These are phyloP conservation scores for Pichia occidentalis DNA, from an alignment of 805 yeast genomes.

Conservation along the genomic window DNA sequence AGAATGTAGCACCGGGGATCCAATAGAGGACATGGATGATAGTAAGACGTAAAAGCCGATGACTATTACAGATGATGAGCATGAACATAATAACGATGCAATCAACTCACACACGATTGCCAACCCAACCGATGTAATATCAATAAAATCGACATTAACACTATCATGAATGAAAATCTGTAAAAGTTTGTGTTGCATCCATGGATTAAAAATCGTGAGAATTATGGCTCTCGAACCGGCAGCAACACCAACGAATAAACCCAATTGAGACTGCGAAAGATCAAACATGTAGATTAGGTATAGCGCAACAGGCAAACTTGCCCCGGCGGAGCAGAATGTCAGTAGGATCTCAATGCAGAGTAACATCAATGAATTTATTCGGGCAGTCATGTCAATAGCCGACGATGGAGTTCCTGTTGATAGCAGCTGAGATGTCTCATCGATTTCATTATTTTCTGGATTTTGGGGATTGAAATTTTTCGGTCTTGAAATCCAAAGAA, in stretches of 20 bases:
- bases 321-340: slow-evolving; percentile 34
- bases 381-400: slow-evolving; percentile 28
- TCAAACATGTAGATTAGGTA: slow-evolving; percentile 47
- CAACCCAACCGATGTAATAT: slow-evolving; percentile 15
- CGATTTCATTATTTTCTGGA: slow-evolving; percentile 8
- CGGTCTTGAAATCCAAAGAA: slow-evolving; percentile 44
- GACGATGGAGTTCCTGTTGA: not conserved
- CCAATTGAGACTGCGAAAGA: slow-evolving; percentile 51
- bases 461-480: slow-evolving; percentile 13
- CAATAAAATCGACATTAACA: slow-evolving; percentile 43
- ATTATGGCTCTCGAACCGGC: slow-evolving; percentile 45
- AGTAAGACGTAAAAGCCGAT: slow-evolving; percentile 28
- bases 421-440: not conserved
- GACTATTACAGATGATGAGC: slow-evolving; percentile 35
- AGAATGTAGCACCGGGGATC: slow-evolving; percentile 54
- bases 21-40: slow-evolving; percentile 42
- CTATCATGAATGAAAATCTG: slow-evolving; percentile 30
- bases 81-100: slow-evolving; percentile 26
- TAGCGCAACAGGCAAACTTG: slow-evolving; percentile 39
- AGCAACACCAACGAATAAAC: slow-evolving; percentile 46
- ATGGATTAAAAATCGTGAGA: slow-evolving; percentile 47
- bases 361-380: slow-evolving; percentile 44
- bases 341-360: slow-evolving; percentile 40
- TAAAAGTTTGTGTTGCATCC: slow-evolving; percentile 34
- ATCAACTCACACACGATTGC: slow-evolving; percentile 12